Base-by-base conservation (phyloP, 768 basidiomycete genomes). In the Rubroboletus pulcherrimus region DNA sequence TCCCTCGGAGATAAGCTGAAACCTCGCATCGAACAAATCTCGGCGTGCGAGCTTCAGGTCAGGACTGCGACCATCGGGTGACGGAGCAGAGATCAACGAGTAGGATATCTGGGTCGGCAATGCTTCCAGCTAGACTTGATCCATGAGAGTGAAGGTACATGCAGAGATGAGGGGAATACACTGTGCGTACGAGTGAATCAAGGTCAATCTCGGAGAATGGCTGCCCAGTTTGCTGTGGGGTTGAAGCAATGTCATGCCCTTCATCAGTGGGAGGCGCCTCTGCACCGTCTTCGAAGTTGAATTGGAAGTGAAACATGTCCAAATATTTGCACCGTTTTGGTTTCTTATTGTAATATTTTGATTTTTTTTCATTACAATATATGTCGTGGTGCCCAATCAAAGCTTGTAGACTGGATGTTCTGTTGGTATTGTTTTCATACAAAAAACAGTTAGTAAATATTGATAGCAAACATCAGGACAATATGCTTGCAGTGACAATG, bases 11-110 rank as follows among this genome's bases (percentile, higher is more conserved):
- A 93, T 89, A 29, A 97, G 74, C 68, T 98, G 95, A 70, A 96
- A 97, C n/a, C 94, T 84, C 0, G 91, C 95, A 71, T 99, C 96
- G 65, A 93, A 98, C 6, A 98, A 77, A 71, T 98, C 96, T 55
- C 96, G 80, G 14, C 93, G 84, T 4, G 84, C 74, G 29, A 98
- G 74, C 12, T 61, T 61, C 2, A 79, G 55, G 17, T 55, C 63
- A 4, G 54, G 46, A 33, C 4, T 5, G 15, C 65, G 53, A 14
- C 66, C 71, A 21, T 71, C 71, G 0, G 71, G 60, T 5, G 81
- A 71, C 2, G 83, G 80, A 5, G 89, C 71, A 4, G 70, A 64
- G 14, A 94, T 61, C 3, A 89, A 85, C 0, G 95, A 93, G 68
- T 87, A 94, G 0, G 92, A 93, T 59, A 98, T 84, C 11, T 80